Evolutionary conservation across 306 rosid species (phyloP).

Genomic region (Urtica urens): DNA sequence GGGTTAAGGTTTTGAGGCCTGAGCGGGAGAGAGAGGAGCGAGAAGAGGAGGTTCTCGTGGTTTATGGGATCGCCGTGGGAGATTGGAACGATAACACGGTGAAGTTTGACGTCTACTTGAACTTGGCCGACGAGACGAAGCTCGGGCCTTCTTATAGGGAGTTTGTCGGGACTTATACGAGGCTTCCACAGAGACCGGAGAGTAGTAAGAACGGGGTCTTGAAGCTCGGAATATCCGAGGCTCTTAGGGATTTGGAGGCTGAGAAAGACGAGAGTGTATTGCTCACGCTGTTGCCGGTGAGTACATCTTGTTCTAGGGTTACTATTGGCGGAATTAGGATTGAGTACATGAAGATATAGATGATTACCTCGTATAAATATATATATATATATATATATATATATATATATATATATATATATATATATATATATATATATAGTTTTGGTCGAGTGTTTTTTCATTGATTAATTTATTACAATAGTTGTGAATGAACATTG

Average conservation of each 20-base stretch:
- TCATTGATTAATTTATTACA: too few species aligned
- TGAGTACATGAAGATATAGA: conserved; percentile 14
- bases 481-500: too few species aligned
- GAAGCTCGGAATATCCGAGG: conserved; percentile 18
- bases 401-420: too few species aligned
- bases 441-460: too few species aligned
- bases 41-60: conserved; percentile 18
- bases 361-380: too few species aligned
- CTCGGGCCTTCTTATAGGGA: conserved; percentile 2
- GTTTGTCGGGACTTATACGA: conserved; percentile 17
- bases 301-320: background rate
- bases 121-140: conserved; percentile 6
- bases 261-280: conserved; percentile 18
- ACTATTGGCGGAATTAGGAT: conserved; percentile 10
- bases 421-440: too few species aligned
- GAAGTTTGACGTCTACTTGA: conserved; percentile 18
- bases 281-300: conserved; percentile 11
- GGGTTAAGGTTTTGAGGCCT: too few species aligned
- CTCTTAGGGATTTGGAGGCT: conserved; percentile 16
- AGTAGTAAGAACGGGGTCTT: background rate
- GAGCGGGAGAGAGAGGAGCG: conserved; percentile 7
- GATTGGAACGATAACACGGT: background rate
- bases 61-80: conserved; percentile 7
- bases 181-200: conserved; percentile 1
- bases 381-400: too few species aligned